phyloP scores from a whole-genome alignment of 2,329 filamentous ascomycete genomes.

The Aspergillus brasiliensis region DNA sequence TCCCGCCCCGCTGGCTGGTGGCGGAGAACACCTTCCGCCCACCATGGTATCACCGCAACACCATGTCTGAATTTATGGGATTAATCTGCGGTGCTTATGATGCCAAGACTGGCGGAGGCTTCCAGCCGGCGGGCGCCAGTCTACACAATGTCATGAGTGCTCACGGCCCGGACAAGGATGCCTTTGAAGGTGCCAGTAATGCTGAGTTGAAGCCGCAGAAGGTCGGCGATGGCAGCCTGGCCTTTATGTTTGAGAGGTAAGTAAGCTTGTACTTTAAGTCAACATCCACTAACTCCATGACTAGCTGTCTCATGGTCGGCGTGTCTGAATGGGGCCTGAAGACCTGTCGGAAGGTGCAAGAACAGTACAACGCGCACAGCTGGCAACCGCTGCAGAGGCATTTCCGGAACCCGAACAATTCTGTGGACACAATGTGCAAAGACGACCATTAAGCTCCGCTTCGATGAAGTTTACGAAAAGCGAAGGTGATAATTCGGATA shows the following conservation, averaged over 20 bases:
- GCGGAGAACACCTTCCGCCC: conserved; percentile 62
- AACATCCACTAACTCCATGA: conserved; percentile 41
- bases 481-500: neutral
- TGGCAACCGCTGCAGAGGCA: conserved; percentile 71
- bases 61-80: conserved; percentile 68
- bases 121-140: conserved; percentile 63
- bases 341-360: conserved; percentile 69
- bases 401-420: conserved; percentile 57
- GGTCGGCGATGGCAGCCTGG: conserved; percentile 62
- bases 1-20: conserved; percentile 66
- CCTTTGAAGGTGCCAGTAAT: conserved; percentile 58
- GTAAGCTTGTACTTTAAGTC: neutral
- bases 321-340: conserved; percentile 73
- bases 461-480: neutral
- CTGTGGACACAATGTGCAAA: neutral
- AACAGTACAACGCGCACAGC: conserved; percentile 76
- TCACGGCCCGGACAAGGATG: conserved; percentile 61
- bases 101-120: conserved; percentile 59
- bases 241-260: conserved; percentile 65
- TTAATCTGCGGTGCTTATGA: conserved; percentile 64
- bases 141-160: conserved; percentile 74
- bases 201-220: conserved; percentile 58
- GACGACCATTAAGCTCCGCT: neutral
- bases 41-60: conserved; percentile 67
- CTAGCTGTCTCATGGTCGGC: conserved; percentile 66